phyloP scores from a whole-genome alignment of 2,329 filamentous ascomycete genomes.

The Metarhizium robertsii region DNA sequence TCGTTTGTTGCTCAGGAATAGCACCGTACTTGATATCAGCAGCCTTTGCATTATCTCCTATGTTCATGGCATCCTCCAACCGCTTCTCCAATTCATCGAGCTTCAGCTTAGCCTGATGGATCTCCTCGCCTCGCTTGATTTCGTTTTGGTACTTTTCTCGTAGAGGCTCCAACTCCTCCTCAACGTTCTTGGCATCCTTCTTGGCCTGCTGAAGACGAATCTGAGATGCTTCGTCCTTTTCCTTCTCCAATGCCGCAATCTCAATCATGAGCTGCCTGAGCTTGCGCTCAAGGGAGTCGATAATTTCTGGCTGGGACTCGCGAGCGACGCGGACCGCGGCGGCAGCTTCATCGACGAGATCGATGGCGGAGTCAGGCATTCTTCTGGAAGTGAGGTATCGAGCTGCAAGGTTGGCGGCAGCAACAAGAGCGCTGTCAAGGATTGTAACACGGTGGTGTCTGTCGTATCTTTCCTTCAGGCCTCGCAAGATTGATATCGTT shows the following conservation, averaged over 20 bases:
- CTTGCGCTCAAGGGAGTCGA: conserved; percentile 88
- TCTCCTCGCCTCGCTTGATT: conserved; percentile 80
- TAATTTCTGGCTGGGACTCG: conserved; percentile 91
- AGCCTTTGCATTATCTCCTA: conserved; percentile 74
- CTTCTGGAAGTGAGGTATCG: conserved; percentile 86
- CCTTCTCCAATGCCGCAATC: conserved; percentile 87
- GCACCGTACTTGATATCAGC: conserved; percentile 96
- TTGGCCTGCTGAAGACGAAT: conserved; percentile 72
- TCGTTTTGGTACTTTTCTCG: conserved; percentile 94
- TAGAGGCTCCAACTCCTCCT: conserved; percentile 84
- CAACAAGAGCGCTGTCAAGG: conserved; percentile 84
- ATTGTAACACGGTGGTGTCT: conserved; percentile 98
- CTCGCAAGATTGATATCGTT: conserved; percentile 96
- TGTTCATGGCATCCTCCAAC: conserved; percentile 83
- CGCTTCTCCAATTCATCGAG: conserved; percentile 87
- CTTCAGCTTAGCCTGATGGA: conserved; percentile 92
- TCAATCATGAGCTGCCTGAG: conserved; percentile 91
- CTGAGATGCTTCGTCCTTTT: conserved; percentile 90
- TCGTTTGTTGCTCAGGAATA: conserved; percentile 79
- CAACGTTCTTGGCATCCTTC: conserved; percentile 86
- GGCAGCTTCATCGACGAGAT: conserved; percentile 91
- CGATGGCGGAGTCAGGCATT: conserved; percentile 92
- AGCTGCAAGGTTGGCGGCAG: conserved; percentile 82
- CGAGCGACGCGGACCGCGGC: conserved; percentile 92
- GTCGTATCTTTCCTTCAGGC: conserved; percentile 95